Base-by-base conservation (phyloP, 2,329 filamentous ascomycete genomes). In the Nigrograna mackinnonii region DNA sequence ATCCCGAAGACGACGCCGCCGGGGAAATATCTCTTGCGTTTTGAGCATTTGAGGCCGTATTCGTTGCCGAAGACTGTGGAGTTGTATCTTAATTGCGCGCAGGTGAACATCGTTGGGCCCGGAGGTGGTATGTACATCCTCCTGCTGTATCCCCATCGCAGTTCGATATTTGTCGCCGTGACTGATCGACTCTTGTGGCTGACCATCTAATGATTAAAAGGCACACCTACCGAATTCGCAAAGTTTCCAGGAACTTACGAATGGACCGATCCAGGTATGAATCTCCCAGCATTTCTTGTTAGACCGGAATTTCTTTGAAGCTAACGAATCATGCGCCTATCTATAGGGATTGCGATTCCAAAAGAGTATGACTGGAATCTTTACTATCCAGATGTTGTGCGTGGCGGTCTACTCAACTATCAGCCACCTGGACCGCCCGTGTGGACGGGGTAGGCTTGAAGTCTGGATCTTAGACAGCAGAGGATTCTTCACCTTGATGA, bases 51-150 rank as follows among this genome's bases (percentile, higher is more conserved):
- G 17, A 30, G 21, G 43, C 46, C 46, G 11, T 12, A 6, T 11
- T 5, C 6, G 2, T 6, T 12, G 6, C 22, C 30, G 21, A 35
- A 41, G 13, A n/a, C 22, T 7, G 24, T 36, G 9, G 43, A 49
- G 43, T 49, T 18, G 22, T 49, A 39, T 26, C 19, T 44, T 21
- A 43, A 43, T 19, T 49, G 46, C 20, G 46, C 46, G 4, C 43
- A 46, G 2, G 26, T 49, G n/a, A 41, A 49, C 12, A 34, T 49
- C n/a, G 22, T 43, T 7, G 43, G 43, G 6, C 39, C 31, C 3
- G 46, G 46, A 4, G 46, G 43, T 5, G 46, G 43, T 39, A 39
- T 31, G 34, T 26, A 13, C n/a, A n/a, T n/a, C n/a, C n/a, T n/a
- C n/a, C n/a, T n/a, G n/a, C n/a, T n/a, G n/a, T n/a, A n/a, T n/a